These are phyloP conservation scores for Erysiphe neolycopersici DNA, from an alignment of 2,329 filamentous ascomycete species.

Conservation along the genomic window DNA sequence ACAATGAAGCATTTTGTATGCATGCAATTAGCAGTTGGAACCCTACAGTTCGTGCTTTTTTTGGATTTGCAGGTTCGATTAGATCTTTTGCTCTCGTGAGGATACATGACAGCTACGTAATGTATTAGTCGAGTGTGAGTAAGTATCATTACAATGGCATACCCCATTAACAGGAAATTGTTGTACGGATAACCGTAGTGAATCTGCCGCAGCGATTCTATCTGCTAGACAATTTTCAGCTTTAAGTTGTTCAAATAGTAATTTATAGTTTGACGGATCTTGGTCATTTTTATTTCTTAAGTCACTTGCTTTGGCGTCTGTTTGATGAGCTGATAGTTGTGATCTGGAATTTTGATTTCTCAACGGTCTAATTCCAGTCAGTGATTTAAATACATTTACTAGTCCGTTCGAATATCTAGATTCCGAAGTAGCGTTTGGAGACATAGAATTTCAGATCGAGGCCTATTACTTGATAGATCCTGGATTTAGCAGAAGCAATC, in stretches of 20 bases:
- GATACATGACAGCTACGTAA: constrained; percentile 17
- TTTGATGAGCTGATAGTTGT: constrained; percentile 17
- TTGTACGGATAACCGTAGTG: constrained; percentile 26
- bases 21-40: constrained; percentile 41
- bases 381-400: constrained; percentile 35
- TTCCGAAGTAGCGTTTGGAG: constrained; percentile 28
- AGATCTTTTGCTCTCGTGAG: constrained; percentile 41
- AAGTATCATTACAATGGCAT: constrained; percentile 1
- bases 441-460: constrained; percentile 21
- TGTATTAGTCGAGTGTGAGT: constrained; percentile 1
- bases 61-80: constrained; percentile 28
- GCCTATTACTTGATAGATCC: background rate
- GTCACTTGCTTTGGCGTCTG: constrained; percentile 17
- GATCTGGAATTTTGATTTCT: constrained; percentile 20
- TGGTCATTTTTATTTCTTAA: constrained; percentile 15
- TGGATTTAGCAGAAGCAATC: background rate
- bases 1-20: constrained; percentile 31
- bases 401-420: constrained; percentile 27
- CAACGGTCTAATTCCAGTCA: constrained; percentile 25
- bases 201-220: constrained; percentile 28
- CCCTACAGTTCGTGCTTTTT: constrained; percentile 27
- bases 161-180: constrained; percentile 25
- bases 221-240: constrained; percentile 23
- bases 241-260: constrained; percentile 27
- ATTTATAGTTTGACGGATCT: constrained; percentile 25